Evolutionary conservation across 495 filamentous ascomycete genomes (phyloP).

Genomic region (Penicillium manginii): DNA sequence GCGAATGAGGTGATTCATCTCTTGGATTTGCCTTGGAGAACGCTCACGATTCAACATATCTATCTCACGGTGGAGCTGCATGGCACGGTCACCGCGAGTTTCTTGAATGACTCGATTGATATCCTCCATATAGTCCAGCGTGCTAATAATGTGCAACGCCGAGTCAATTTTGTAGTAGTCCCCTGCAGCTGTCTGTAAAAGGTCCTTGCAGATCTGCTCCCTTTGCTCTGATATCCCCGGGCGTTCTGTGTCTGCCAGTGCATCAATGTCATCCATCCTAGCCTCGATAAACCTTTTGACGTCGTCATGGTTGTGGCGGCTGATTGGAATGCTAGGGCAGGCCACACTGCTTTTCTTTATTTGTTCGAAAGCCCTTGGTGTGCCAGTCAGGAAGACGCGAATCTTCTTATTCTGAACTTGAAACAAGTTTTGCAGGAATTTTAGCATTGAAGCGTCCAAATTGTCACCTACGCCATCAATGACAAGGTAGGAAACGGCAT

Average conservation of each 20-base stretch:
- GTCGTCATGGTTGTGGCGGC: neutral
- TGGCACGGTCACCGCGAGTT: neutral
- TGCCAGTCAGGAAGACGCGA: constrained; percentile 10
- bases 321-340: constrained; percentile 8
- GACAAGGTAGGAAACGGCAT: constrained; percentile 13
- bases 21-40: neutral
- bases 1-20: constrained; percentile 12
- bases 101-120: constrained; percentile 4
- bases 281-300: constrained; percentile 7
- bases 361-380: neutral
- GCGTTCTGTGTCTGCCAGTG: constrained; percentile 1
- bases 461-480: constrained; percentile 7
- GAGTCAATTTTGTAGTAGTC: constrained; percentile 13
- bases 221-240: neutral
- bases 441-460: neutral
- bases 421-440: constrained; percentile 3
- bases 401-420: neutral
- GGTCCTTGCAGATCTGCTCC: neutral
- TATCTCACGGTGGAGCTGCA: constrained; percentile 8
- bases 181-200: constrained; percentile 5
- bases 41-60: neutral
- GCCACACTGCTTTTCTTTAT: too few relatives aligned
- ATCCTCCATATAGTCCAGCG: constrained; percentile 6
- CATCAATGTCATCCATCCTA: constrained; percentile 10
- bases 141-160: constrained; percentile 6